A percentile compares a stretch with the other conserved stretches of the same genome.
Conservation (phyloP, 2,329 filamentous ascomycete species). For the Beauveria bassiana region DNA sequence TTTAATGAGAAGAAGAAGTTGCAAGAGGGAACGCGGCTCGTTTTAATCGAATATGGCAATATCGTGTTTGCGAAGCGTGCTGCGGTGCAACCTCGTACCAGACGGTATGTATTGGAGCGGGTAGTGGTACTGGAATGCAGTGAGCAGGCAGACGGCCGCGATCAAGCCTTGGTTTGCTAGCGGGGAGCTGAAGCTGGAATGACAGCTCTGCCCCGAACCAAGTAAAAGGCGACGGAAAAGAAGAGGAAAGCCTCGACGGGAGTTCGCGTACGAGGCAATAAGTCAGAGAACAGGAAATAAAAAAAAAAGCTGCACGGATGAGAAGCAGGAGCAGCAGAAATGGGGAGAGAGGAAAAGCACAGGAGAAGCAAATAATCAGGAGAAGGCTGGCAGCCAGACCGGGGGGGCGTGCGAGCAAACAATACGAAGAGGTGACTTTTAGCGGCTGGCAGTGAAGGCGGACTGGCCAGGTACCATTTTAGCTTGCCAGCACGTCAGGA, state of each 20-base stretch:
- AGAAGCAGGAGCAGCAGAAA: background rate
- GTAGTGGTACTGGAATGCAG: constrained; percentile 7
- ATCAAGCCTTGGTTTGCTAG: background rate
- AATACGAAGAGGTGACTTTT: constrained; percentile 9
- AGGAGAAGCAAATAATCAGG: constrained; percentile 10
- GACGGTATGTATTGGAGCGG: constrained; percentile 8
- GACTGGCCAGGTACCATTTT: background rate
- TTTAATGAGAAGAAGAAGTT: background rate
- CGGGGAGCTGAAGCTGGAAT: constrained; percentile 3
- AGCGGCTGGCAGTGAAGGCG: background rate
- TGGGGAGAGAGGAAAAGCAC: background rate
- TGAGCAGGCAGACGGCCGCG: background rate
- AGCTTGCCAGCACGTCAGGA: background rate
- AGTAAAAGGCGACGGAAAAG: background rate
- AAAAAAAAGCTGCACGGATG: background rate
- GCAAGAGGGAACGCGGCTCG: constrained; percentile 7
- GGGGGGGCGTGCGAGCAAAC: constrained; percentile 5
- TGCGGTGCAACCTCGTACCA: constrained; percentile 7
- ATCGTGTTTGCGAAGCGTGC: constrained; percentile 4
- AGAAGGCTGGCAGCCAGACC: background rate
- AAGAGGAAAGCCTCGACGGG: background rate
- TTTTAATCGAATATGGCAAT: background rate
- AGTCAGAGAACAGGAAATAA: background rate
- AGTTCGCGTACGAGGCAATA: background rate
- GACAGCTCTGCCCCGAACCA: background rate